These are phyloP conservation scores for Neurospora sp. DNA, from an alignment of 495 filamentous ascomycete genomes.

Conservation along the genomic window DNA sequence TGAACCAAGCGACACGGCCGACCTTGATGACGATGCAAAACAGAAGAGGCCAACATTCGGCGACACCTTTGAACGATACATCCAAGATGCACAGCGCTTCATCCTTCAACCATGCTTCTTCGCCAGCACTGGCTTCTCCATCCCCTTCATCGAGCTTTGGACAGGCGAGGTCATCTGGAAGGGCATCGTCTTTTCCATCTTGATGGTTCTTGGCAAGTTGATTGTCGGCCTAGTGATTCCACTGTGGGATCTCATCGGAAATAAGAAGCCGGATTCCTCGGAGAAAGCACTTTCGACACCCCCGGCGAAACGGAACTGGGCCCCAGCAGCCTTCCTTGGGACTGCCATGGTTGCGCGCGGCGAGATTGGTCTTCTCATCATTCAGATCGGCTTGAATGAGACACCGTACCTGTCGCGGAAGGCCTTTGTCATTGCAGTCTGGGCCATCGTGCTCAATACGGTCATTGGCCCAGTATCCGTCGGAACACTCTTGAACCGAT, in stretches of 20 bases:
- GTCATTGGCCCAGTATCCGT: constrained; percentile 61
- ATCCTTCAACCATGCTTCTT: constrained; percentile 72
- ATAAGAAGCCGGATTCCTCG: neutral
- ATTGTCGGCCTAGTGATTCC: constrained; percentile 52
- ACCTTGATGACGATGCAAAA: constrained; percentile 13
- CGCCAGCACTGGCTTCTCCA: constrained; percentile 69
- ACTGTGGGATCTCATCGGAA: constrained; percentile 20
- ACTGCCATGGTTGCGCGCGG: constrained; percentile 62
- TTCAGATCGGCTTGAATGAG: constrained; percentile 46
- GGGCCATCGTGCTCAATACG: constrained; percentile 70
- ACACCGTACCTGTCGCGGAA: constrained; percentile 16
- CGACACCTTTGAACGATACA: constrained; percentile 48
- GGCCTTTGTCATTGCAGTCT: constrained; percentile 56
- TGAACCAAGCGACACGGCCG: neutral
- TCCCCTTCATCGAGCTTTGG: constrained; percentile 67
- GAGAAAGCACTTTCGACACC: neutral
- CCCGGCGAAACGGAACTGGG: constrained; percentile 5
- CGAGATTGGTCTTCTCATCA: constrained; percentile 72
- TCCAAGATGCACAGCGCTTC: constrained; percentile 34
- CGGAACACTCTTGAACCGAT: constrained; percentile 44
- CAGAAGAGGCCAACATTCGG: constrained; percentile 18
- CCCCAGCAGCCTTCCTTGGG: constrained; percentile 16
- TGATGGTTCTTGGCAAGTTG: constrained; percentile 61
- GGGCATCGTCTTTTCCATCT: constrained; percentile 56
- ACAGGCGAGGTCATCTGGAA: constrained; percentile 53